Percentiles rank a stretch among this genome's conserved stretches.
These are phyloP conservation scores for Pyrenochaeta sp. DNA, from an alignment of 2,329 filamentous ascomycete species.

Conservation along the genomic window DNA sequence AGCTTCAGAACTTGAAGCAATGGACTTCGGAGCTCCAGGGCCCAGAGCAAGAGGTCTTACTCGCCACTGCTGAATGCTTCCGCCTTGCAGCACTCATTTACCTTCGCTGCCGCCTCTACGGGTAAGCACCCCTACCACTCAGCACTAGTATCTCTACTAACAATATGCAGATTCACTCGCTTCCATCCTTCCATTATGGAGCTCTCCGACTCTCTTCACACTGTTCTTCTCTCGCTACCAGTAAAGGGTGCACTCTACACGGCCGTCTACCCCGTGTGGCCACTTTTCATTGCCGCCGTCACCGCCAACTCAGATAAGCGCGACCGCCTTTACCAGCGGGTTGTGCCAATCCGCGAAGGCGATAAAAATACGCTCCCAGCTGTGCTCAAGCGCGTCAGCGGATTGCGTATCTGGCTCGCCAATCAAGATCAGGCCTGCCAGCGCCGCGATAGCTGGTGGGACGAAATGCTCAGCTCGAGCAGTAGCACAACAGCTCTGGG, in stretches of 20 bases:
- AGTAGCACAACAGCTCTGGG: conserved; percentile 32
- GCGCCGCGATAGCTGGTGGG: conserved; percentile 41
- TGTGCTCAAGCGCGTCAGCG: conserved; percentile 39
- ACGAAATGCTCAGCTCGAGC: conserved; percentile 40
- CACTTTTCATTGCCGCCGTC: conserved; percentile 42
- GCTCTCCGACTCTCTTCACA: conserved; percentile 34
- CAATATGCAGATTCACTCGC: conserved; percentile 31
- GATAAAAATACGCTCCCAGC: conserved; percentile 42
- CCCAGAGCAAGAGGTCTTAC: conserved; percentile 30
- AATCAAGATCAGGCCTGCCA: conserved; percentile 32
- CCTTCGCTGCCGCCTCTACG: conserved; percentile 39
- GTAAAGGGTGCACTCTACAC: conserved; percentile 43
- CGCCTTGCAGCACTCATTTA: conserved; percentile 43
- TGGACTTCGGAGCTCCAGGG: conserved; percentile 35
- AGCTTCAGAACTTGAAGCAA: conserved; percentile 36
- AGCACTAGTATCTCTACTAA: conserved; percentile 3
- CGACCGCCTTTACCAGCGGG: conserved; percentile 39
- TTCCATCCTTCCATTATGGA: conserved; percentile 39
- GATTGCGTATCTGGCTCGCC: conserved; percentile 39
- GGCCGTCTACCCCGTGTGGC: conserved; percentile 43
- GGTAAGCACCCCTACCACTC: conserved; percentile 19
- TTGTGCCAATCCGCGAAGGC: conserved; percentile 40
- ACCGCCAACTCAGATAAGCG: conserved; percentile 42
- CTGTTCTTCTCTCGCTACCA: conserved; percentile 34
- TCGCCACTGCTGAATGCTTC: conserved; percentile 40